Base-by-base conservation (phyloP, 179 eudicot species). In the Beta macrorhiza region DNA sequence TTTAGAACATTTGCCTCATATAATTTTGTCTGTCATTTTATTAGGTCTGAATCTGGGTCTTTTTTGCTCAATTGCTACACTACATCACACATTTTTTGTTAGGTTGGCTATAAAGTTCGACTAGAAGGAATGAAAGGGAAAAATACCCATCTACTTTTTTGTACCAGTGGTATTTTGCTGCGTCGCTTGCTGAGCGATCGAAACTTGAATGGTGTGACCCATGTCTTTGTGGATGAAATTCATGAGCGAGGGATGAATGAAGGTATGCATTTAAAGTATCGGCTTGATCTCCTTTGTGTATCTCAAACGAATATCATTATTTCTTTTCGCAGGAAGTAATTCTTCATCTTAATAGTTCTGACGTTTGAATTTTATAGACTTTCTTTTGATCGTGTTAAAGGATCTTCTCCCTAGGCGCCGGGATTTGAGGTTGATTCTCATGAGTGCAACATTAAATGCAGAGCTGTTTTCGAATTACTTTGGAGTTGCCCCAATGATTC, bases 241-340 rank as follows among this genome's bases (percentile, higher is more conserved):
- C 99, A 97, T 81, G 99, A 97, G 90, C 92, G 99, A 72, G 99
- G 99, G 87, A 97, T 97, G 99, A 97, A 97, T 79, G 99, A 97
- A 94, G 99, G 99, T 97, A 83, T 78, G 58, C 17, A 52, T 77
- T 61, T 13, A 51, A 45, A 55, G 79, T 58, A 47, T 76, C 20
- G 12, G 58, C 72, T 77, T 62, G 11, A 17, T 84, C 19, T 78
- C 44, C 80, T n/a, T 59, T 25, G 12, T 68, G 61, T 77, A 37
- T 75, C 44, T 22, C 49, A 51, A 76, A n/a, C 52, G 45, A 22
- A 53, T 77, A 63, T 25, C 62, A 47, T n/a, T 51, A 0, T 5
- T 49, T 49, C 7, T 9, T 49, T 7, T 5, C 11, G 0, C 11
- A 9, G 8, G 53, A 49, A 49, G 7, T 49, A 7, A 6, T 49